A percentile compares a stretch with the other conserved stretches of the same genome.
phyloP scores from a whole-genome alignment of 106 monocot genomes.

The Amphibolis antarctica region DNA sequence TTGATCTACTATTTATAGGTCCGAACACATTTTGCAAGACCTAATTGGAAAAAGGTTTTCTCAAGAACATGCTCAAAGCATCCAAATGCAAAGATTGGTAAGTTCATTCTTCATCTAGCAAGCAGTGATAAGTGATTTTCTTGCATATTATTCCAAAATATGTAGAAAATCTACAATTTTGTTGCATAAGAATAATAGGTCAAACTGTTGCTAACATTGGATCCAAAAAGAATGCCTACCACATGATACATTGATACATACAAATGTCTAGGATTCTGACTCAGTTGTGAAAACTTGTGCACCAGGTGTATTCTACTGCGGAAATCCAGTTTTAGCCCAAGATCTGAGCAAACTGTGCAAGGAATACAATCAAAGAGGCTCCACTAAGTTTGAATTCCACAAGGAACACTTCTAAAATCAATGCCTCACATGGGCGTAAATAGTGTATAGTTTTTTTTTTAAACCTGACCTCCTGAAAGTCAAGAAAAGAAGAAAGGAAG shows the following conservation, averaged over 20 bases:
- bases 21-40: conserved; percentile 82
- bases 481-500: background rate
- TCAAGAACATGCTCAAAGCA: conserved; percentile 68
- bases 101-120: conserved; percentile 1
- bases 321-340: conserved; percentile 59
- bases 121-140: background rate
- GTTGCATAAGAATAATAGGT: no score
- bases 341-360: conserved; percentile 82
- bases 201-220: no score
- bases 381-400: conserved; percentile 76
- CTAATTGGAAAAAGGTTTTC: conserved; percentile 92
- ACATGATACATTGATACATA: no score
- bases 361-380: conserved; percentile 74
- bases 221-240: no score
- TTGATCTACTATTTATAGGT: conserved; percentile 26
- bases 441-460: conserved; percentile 13
- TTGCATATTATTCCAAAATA: no score
- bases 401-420: conserved; percentile 66
- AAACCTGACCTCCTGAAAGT: background rate
- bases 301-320: conserved; percentile 91
- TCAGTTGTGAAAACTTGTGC: conserved; percentile 2
- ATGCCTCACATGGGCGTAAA: background rate
- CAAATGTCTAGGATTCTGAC: background rate
- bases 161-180: no score
- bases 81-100: conserved; percentile 77